A percentile compares a stretch with the other conserved stretches of the same genome.
Evolutionary conservation across 2,329 filamentous ascomycete genomes (phyloP).

Genomic region (Pyricularia sp.): DNA sequence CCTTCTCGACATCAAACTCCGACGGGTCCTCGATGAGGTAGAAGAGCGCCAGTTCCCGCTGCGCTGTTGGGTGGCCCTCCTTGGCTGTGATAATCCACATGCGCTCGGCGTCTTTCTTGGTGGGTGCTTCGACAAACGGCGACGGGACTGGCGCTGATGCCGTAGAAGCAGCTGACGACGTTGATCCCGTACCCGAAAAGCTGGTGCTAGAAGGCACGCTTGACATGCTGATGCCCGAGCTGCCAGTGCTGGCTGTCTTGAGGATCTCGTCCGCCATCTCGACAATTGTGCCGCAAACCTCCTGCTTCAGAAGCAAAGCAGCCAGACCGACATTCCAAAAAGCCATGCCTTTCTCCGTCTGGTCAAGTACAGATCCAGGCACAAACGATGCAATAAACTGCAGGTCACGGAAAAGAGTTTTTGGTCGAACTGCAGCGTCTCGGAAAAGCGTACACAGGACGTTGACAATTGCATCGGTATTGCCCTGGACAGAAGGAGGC

Average conservation of each 20-base stretch:
- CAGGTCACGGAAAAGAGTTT: slow-evolving; percentile 71
- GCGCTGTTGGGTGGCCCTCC: slow-evolving; percentile 79
- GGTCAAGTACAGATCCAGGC: slow-evolving; percentile 49
- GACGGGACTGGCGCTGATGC: neutral
- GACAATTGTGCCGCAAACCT: slow-evolving; percentile 73
- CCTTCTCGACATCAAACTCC: slow-evolving; percentile 74
- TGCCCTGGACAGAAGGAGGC: slow-evolving; percentile 30
- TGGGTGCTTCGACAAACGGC: neutral
- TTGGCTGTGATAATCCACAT: slow-evolving; percentile 93
- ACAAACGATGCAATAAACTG: slow-evolving; percentile 66
- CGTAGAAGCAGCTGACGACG: neutral
- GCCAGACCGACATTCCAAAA: slow-evolving; percentile 89
- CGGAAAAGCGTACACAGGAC: slow-evolving; percentile 60
- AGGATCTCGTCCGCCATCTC: slow-evolving; percentile 48
- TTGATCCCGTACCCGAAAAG: slow-evolving; percentile 13
- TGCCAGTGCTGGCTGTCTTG: slow-evolving; percentile 13
- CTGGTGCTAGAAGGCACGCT: slow-evolving; percentile 13
- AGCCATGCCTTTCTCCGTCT: slow-evolving; percentile 59
- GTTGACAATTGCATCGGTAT: slow-evolving; percentile 55
- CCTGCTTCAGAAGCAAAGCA: slow-evolving; percentile 78
- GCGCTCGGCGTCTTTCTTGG: neutral
- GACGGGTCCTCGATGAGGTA: slow-evolving; percentile 55
- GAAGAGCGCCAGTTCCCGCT: slow-evolving; percentile 86
- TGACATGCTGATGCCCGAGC: neutral
- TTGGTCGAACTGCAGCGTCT: slow-evolving; percentile 60